Percentiles rank a stretch among this genome's conserved stretches.
Conservation (phyloP, 2,329 filamentous ascomycete species). For the Paraphaeosphaeria minitans region DNA sequence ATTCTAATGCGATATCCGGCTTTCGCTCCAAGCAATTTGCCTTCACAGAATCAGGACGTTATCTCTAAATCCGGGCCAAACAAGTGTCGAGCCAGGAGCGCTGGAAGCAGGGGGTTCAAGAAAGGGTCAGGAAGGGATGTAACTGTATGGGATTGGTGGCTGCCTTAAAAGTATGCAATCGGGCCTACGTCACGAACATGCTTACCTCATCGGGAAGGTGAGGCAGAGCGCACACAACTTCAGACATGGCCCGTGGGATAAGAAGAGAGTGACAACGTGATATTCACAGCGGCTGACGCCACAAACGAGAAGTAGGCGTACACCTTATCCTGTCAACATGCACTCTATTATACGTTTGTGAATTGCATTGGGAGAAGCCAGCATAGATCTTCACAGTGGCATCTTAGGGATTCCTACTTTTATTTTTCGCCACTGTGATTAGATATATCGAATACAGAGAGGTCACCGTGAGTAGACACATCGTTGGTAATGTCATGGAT, state of each 20-base stretch:
- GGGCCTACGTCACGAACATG: constrained; percentile 5
- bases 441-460: background rate
- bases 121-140: background rate
- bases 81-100: background rate
- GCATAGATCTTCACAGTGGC: too few species aligned
- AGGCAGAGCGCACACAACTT: background rate
- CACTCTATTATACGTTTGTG: too few species aligned
- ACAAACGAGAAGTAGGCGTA: too few species aligned
- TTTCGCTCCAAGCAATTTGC: background rate
- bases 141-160: background rate
- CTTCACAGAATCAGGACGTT: background rate
- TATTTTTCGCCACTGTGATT: too few species aligned
- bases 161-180: constrained; percentile 4
- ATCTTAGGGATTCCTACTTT: too few species aligned
- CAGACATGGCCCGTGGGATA: background rate
- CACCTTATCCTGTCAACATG: too few species aligned
- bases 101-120: background rate
- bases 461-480: background rate
- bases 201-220: constrained; percentile 9
- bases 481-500: background rate
- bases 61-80: background rate
- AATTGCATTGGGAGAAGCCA: too few species aligned
- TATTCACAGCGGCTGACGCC: too few species aligned
- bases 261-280: too few species aligned
- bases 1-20: background rate